phyloP scores from a whole-genome alignment of 75 land plant species.

The Larix kaempferi region DNA sequence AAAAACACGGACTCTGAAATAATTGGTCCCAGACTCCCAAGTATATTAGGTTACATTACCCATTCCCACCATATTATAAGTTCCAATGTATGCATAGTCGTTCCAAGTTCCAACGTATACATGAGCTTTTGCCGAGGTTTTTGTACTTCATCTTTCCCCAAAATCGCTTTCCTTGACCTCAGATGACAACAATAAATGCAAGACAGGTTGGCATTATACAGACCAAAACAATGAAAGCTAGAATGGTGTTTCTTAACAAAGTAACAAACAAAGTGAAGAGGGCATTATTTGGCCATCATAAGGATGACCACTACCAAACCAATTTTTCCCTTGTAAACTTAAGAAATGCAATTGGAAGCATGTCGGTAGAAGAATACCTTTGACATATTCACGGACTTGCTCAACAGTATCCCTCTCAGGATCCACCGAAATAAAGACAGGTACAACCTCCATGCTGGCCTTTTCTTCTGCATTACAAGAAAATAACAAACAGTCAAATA shows the following conservation, averaged over 20 bases:
- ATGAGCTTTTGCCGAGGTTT: no score
- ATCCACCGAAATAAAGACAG: slow-evolving; percentile 87
- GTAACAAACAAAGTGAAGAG: neutral
- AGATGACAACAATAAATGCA: neutral
- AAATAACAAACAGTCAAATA: neutral
- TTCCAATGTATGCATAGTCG: no score
- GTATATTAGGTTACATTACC: no score
- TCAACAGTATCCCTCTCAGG: slow-evolving; percentile 92
- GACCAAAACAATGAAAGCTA: neutral
- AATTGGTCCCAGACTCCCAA: no score
- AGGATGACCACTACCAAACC: neutral
- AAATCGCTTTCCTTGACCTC: neutral
- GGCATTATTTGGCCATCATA: neutral
- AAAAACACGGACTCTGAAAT: no score
- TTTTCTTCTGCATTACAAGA: slow-evolving; percentile 42
- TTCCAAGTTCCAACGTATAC: no score
- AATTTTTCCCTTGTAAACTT: neutral
- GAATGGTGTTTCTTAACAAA: no score
- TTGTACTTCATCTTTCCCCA: no score
- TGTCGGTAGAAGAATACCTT: slow-evolving; percentile 35
- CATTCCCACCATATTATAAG: no score
- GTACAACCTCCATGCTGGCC: slow-evolving; percentile 50
- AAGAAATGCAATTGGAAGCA: neutral
- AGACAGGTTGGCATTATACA: slow-evolving; percentile 1
- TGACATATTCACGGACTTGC: slow-evolving; percentile 73